These are phyloP conservation scores for Pythium aristosporum DNA, from an alignment of 352 stramenopile genomes.

Conservation along the genomic window DNA sequence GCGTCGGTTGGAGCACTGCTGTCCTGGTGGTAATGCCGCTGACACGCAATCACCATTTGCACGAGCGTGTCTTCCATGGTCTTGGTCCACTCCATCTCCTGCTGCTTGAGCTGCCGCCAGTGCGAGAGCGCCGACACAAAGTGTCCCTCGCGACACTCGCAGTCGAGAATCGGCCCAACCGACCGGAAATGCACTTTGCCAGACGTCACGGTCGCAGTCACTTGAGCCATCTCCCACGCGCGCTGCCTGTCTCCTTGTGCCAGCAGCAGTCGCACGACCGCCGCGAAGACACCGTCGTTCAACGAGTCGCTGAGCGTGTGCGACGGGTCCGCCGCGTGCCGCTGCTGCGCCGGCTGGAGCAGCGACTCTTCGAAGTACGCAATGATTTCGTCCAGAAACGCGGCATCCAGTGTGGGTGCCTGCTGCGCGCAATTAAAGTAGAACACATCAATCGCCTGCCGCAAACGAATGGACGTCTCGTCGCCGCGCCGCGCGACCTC, in stretches of 20 bases:
- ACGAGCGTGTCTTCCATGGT: slow-evolving; percentile 74
- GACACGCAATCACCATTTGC: slow-evolving; percentile 60
- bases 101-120: slow-evolving; percentile 58
- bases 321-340: neutral
- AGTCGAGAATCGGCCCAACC: slow-evolving; percentile 59
- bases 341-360: slow-evolving; percentile 28
- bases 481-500: slow-evolving; percentile 37
- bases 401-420: slow-evolving; percentile 30
- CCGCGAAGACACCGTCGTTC: slow-evolving; percentile 62
- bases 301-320: slow-evolving; percentile 52
- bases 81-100: slow-evolving; percentile 65
- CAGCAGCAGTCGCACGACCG: slow-evolving; percentile 61
- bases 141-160: slow-evolving; percentile 40
- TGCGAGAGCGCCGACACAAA: slow-evolving; percentile 43
- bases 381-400: slow-evolving; percentile 37
- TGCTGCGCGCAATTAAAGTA: slow-evolving; percentile 74
- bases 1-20: slow-evolving; percentile 21
- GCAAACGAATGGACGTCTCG: slow-evolving; percentile 26
- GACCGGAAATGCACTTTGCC: slow-evolving; percentile 69
- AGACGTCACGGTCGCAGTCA: slow-evolving; percentile 29
- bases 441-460: slow-evolving; percentile 66
- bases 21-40: slow-evolving; percentile 25
- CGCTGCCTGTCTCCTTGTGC: slow-evolving; percentile 33
- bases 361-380: slow-evolving; percentile 52
- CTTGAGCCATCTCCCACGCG: slow-evolving; percentile 52